These are phyloP conservation scores for Malus fusca DNA, from an alignment of 306 rosid genomes.

Conservation along the genomic window DNA sequence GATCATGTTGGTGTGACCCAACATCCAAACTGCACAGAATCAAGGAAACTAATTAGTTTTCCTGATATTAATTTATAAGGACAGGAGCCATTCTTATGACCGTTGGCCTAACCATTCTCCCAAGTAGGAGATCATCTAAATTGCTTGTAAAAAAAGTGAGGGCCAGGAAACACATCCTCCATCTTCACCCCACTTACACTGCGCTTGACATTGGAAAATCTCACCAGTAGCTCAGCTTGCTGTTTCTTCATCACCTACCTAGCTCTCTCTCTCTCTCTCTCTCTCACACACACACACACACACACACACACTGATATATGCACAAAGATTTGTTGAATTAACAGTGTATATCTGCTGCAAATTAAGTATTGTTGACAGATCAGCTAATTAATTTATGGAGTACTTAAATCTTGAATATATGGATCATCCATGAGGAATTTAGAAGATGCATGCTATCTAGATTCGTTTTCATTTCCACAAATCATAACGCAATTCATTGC, in stretches of 20 bases:
- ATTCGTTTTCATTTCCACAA: neutral
- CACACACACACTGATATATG: neutral
- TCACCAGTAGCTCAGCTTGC: constrained; percentile 24
- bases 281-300: too few species aligned
- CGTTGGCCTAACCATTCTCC: constrained; percentile 61
- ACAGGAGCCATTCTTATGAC: constrained; percentile 25
- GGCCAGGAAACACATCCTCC: constrained; percentile 10
- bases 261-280: constrained; percentile 13
- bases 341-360: neutral
- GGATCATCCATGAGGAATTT: neutral
- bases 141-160: constrained; percentile 45
- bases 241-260: constrained; percentile 39
- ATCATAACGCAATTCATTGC: neutral
- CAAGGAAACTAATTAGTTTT: neutral
- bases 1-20: neutral
- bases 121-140: constrained; percentile 19
- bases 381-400: neutral
- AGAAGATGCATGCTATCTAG: neutral
- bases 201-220: constrained; percentile 17
- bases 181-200: constrained; percentile 45
- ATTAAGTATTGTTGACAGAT: neutral
- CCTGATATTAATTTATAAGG: neutral
- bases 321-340: neutral
- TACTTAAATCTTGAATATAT: neutral
- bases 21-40: neutral